Conservation (phyloP, 169 alveolate genomes). For the Cryptosporidium andersoni region DNA sequence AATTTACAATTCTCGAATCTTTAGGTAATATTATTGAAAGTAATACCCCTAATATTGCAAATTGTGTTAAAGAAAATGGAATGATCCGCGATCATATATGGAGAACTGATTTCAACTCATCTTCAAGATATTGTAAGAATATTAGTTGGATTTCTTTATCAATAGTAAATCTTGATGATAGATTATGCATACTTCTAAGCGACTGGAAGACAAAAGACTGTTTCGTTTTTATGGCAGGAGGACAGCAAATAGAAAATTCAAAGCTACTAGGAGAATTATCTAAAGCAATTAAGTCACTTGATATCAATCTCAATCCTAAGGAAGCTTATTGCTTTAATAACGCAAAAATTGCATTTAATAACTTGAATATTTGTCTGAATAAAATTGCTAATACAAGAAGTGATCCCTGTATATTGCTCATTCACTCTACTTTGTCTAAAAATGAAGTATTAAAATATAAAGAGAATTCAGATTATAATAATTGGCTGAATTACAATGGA, state of each 20-base stretch:
- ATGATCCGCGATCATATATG: conserved; percentile 26
- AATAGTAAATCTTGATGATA: conserved; percentile 30
- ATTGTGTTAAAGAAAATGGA: conserved; percentile 12
- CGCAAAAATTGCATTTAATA: too few species aligned
- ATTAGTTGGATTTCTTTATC: conserved; percentile 43
- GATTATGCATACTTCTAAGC: conserved; percentile 15
- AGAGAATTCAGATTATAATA: too few species aligned
- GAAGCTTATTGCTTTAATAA: too few species aligned
- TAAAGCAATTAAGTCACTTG: not conserved
- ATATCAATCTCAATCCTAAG: too few species aligned
- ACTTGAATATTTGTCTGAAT: too few species aligned
- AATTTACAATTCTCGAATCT: conserved; percentile 30
- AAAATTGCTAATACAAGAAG: too few species aligned
- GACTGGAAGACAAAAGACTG: conserved; percentile 7
- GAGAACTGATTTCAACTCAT: not conserved
- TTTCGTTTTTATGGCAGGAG: conserved; percentile 1
- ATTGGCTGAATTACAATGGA: too few species aligned
- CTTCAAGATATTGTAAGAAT: conserved; percentile 15
- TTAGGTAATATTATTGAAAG: conserved; percentile 61
- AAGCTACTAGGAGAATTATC: not conserved
- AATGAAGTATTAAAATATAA: too few species aligned
- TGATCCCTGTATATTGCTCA: too few species aligned
- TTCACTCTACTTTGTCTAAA: too few species aligned
- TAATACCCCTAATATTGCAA: conserved; percentile 44
- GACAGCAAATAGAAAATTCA: not conserved